Conservation (phyloP, 768 basidiomycete genomes). For the Ramaria sp. region DNA sequence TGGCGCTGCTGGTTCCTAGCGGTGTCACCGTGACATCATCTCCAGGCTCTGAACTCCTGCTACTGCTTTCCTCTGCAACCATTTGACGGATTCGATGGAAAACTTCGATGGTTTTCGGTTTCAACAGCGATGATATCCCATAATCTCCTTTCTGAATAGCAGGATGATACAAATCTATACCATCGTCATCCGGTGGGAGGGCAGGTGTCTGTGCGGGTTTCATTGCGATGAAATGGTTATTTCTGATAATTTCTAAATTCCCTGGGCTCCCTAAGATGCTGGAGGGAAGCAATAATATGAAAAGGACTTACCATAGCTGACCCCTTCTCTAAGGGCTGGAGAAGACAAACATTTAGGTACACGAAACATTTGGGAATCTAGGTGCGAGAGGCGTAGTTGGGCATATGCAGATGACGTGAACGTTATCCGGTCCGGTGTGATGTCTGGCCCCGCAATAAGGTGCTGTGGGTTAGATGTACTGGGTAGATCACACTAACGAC, state of each 20-base stretch:
- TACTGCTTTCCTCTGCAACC: constrained; percentile 27
- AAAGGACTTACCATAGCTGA: constrained; percentile 16
- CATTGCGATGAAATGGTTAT: constrained; percentile 31
- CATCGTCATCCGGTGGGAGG: constrained; percentile 20
- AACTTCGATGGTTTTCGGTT: not conserved
- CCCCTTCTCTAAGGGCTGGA: not conserved
- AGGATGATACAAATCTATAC: constrained; percentile 22
- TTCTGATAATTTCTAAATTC: constrained; percentile 24
- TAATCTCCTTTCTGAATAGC: constrained; percentile 11
- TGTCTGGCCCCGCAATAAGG: constrained; percentile 53
- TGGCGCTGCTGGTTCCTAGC: constrained; percentile 81
- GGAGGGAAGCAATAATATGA: constrained; percentile 1
- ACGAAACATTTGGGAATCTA: constrained; percentile 67
- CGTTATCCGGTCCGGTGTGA: constrained; percentile 52
- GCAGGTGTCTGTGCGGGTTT: constrained; percentile 36
- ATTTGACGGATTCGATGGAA: constrained; percentile 18
- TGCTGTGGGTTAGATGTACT: constrained; percentile 38
- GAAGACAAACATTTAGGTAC: constrained; percentile 38
- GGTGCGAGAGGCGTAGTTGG: constrained; percentile 57
- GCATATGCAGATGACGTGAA: constrained; percentile 66
- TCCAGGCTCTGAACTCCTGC: constrained; percentile 25
- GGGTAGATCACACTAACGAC: not conserved
- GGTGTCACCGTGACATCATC: constrained; percentile 61
- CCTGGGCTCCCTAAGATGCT: not conserved
- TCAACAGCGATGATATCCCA: not conserved